Percentiles rank a stretch among this genome's conserved stretches.
Evolutionary conservation across 768 basidiomycete genomes (phyloP).

Genomic region (Neoboletus subvelutipes): DNA sequence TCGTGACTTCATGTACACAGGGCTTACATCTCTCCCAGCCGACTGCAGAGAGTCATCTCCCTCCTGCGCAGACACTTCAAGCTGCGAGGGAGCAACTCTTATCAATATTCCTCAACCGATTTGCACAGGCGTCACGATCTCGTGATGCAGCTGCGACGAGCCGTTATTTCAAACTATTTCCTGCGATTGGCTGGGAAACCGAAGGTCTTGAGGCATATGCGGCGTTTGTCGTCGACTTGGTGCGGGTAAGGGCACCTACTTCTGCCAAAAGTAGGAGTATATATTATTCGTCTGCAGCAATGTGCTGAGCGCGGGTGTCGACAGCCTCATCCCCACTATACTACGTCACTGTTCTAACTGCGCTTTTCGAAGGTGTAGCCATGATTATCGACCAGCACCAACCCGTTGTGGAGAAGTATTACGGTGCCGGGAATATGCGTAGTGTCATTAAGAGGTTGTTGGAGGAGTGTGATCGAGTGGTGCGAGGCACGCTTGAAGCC

Average conservation of each 20-base stretch:
- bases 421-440: slow-evolving; percentile 85
- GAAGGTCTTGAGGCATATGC: slow-evolving; percentile 93
- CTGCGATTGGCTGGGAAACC: slow-evolving; percentile 89
- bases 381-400: slow-evolving; percentile 98
- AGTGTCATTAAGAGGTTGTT: slow-evolving; percentile 72
- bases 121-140: slow-evolving; percentile 75
- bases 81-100: slow-evolving; percentile 74
- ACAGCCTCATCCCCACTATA: slow-evolving; percentile 90
- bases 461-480: slow-evolving; percentile 84
- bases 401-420: slow-evolving; percentile 97
- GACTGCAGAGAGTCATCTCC: slow-evolving; percentile 81
- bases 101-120: slow-evolving; percentile 73
- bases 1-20: background rate
- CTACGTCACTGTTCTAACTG: slow-evolving; percentile 86
- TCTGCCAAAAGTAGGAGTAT: slow-evolving; percentile 71
- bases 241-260: slow-evolving; percentile 72
- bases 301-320: slow-evolving; percentile 5
- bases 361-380: slow-evolving; percentile 92
- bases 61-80: slow-evolving; percentile 81
- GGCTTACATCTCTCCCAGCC: slow-evolving; percentile 53
- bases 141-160: slow-evolving; percentile 86
- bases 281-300: slow-evolving; percentile 6
- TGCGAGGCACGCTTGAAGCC: slow-evolving; percentile 66
- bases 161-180: slow-evolving; percentile 96
- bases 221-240: slow-evolving; percentile 88